Percentiles rank a stretch among this genome's conserved stretches.
Conservation (phyloP, 345 rosid genomes). For the Rhizophora mangle region DNA sequence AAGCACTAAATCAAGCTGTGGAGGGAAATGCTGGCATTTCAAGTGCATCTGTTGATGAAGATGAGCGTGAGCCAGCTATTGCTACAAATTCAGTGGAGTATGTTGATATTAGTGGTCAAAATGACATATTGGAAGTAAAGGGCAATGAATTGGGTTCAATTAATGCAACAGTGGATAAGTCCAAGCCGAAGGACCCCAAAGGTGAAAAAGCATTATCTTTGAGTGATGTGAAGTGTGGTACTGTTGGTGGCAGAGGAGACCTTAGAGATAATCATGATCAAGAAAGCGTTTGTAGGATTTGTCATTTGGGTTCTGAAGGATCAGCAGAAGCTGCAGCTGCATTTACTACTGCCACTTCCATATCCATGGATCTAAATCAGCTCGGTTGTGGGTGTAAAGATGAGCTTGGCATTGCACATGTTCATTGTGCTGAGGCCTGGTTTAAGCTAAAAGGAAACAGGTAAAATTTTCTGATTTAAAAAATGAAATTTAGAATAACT, state of each 20-base stretch:
- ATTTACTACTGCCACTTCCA: constrained; percentile 10
- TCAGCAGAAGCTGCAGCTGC: constrained; percentile 24
- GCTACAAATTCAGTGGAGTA: constrained; percentile 31
- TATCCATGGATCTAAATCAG: constrained; percentile 48
- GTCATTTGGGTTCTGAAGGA: constrained; percentile 72
- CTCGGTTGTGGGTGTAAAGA: constrained; percentile 93
- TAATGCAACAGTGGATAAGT: constrained; percentile 21
- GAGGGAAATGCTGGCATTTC: constrained; percentile 11
- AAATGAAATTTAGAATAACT: neutral
- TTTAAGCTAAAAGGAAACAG: constrained; percentile 89
- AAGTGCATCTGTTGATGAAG: neutral
- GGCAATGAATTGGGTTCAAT: constrained; percentile 17
- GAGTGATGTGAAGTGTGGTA: constrained; percentile 41
- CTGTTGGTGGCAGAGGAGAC: constrained; percentile 20
- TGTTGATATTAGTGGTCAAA: constrained; percentile 17
- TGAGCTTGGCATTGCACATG: constrained; percentile 81
- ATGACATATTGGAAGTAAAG: constrained; percentile 8
- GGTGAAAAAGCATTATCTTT: constrained; percentile 38
- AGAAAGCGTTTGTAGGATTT: constrained; percentile 78
- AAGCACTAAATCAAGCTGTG: constrained; percentile 20
- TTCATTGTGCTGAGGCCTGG: constrained; percentile 87
- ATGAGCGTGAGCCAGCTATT: constrained; percentile 29
- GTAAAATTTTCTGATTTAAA: constrained; percentile 31
- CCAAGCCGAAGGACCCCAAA: constrained; percentile 31
- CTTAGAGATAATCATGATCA: constrained; percentile 36